Conservation (phyloP, 345 rosid species). For the Salix brachista region DNA sequence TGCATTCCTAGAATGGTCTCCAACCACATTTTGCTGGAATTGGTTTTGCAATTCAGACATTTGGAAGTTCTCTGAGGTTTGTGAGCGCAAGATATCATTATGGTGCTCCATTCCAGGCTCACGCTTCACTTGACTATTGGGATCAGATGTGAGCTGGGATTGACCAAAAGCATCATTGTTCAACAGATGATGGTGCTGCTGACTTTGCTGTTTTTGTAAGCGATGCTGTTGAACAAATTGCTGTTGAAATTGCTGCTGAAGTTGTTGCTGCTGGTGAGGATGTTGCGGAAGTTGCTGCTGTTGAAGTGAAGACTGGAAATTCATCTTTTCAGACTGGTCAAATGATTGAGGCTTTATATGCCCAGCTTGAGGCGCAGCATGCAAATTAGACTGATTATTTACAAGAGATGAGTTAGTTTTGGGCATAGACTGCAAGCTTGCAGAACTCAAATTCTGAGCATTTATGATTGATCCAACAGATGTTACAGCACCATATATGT, state of each 20-base stretch:
- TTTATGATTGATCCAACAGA: constrained; percentile 47
- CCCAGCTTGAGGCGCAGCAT: constrained; percentile 42
- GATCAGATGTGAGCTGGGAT: constrained; percentile 53
- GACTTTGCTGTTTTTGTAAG: constrained; percentile 56
- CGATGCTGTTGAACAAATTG: constrained; percentile 56
- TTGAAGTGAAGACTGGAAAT: constrained; percentile 45
- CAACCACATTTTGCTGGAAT: constrained; percentile 57
- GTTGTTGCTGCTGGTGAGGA: constrained; percentile 60
- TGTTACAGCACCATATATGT: constrained; percentile 45
- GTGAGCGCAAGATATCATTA: constrained; percentile 45
- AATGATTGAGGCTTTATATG: constrained; percentile 37
- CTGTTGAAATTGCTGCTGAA: constrained; percentile 58
- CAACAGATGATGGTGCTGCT: constrained; percentile 48
- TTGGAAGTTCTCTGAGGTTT: constrained; percentile 54
- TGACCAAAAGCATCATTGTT: constrained; percentile 53
- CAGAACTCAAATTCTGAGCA: constrained; percentile 22
- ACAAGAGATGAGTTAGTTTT: constrained; percentile 49
- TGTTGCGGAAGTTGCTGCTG: constrained; percentile 42
- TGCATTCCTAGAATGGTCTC: constrained; percentile 40
- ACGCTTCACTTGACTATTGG: constrained; percentile 47
- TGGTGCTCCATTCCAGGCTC: constrained; percentile 63
- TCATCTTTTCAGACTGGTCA: constrained; percentile 52
- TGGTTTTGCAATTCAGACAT: constrained; percentile 63
- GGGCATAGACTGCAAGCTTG: constrained; percentile 36
- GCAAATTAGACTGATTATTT: constrained; percentile 47